phyloP scores from a whole-genome alignment of 257 asterid genomes.

The Datura wrightii region DNA sequence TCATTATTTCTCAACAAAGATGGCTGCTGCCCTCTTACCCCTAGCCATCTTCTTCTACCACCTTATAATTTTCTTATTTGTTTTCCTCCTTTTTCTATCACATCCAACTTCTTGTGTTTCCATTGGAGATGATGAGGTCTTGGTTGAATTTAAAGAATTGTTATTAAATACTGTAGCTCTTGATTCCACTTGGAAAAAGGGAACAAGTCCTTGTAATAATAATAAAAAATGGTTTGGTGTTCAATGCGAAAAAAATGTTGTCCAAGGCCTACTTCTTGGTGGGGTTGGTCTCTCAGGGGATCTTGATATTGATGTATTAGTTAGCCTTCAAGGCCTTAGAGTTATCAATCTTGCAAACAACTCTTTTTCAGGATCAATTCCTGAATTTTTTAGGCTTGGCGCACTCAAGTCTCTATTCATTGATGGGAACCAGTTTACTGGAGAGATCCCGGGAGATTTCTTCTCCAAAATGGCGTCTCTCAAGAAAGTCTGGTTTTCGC shows the following conservation, averaged over 20 bases:
- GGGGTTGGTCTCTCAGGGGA: conserved; percentile 52
- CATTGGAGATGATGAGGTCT: conserved; percentile 50
- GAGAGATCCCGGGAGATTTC: conserved; percentile 56
- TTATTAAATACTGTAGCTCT: conserved; percentile 54
- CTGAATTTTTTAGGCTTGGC: conserved; percentile 58
- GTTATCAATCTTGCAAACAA: conserved; percentile 62
- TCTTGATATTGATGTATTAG: conserved; percentile 47
- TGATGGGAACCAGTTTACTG: conserved; percentile 57
- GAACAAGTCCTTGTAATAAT: conserved; percentile 62
- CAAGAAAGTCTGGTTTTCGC: conserved; percentile 55
- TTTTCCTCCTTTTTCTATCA: conserved; percentile 40
- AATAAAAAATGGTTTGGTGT: conserved; percentile 64
- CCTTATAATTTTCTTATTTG: conserved; percentile 35
- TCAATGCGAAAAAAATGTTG: conserved; percentile 49
- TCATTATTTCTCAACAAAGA: conserved; percentile 29
- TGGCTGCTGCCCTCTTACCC: conserved; percentile 34
- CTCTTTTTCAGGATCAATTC: conserved; percentile 61
- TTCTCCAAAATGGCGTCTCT: conserved; percentile 60
- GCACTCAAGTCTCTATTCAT: conserved; percentile 58
- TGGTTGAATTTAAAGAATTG: conserved; percentile 62
- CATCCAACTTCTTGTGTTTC: conserved; percentile 38
- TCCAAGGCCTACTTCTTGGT: conserved; percentile 53
- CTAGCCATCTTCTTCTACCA: background rate
- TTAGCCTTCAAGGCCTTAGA: conserved; percentile 52
- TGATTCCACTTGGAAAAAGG: conserved; percentile 64